Evolutionary conservation across 2,329 filamentous ascomycete species (phyloP), one percentile per base, ranked within the genome.

Genomic region (Penicillium sp.): DNA sequence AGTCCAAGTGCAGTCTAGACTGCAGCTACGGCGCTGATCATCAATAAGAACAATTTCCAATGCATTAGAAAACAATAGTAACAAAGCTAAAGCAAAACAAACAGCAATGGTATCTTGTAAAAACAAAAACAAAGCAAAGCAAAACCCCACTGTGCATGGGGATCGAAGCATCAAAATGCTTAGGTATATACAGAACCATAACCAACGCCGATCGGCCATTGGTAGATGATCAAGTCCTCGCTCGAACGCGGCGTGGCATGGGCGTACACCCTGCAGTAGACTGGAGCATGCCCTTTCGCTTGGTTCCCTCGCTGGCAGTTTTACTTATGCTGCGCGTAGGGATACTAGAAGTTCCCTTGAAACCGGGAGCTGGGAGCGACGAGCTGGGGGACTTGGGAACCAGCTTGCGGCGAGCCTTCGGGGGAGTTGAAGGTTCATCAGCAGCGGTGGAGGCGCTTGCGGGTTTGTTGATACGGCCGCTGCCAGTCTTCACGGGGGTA

Each of bases 241-340:
- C 56, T 31, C 67, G 66, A 40, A 70, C 58, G 33, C 66, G 62
- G 38, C 62, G 62, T 47, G 66, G 65, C 52, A 65, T 64, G 29
- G 67, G 68, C 1, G 67, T 70, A 44, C 65, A 68, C 35, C 66
- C 68, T n/a, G 68, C 66, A 45, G 60, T 65, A 20, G 65, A 54
- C 53, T 66, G 62, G 41, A 66, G 50, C 31, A 64, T 53, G 50
- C 49, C 66, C 44, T 63, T 61, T 44, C 59, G 65, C 50, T 62
- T 66, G 10, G 50, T 42, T 10, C 58, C 56, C 15, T 52, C 47
- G 38, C 39, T 52, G 39, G 56, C 52, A 25, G 55, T 54, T 32
- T 49, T 51, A 32, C 48, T 51, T n/a, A 52, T 56, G 33, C 49
- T 56, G 31, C 50, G 52, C 31, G 54, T 62, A 4, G 57, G 52